Base-by-base conservation (phyloP, 768 basidiomycete genomes). In the Candolleomyces efflorescens region DNA sequence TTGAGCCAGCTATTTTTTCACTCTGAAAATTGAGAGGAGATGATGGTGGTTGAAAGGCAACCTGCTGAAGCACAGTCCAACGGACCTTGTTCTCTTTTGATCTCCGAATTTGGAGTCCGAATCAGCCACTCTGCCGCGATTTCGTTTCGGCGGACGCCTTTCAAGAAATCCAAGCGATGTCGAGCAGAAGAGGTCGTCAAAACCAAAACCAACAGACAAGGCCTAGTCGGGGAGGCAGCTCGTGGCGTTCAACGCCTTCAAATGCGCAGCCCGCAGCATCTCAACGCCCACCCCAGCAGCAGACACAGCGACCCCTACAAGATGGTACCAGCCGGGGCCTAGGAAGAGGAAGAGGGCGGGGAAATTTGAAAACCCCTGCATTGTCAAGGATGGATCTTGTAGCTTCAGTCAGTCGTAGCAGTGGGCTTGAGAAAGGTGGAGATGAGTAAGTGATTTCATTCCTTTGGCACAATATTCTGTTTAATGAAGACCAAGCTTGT, bases 401-500 rank as follows among this genome's bases (percentile, higher is more conserved):
- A 49, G 79, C 89, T 1, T 88, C 87, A 1, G 82, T 90, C 48
- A 91, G 89, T 65, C 78, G 90, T 41, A 89, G 87, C 63, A 86
- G 89, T 62, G 89, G 90, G 10, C 67, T 90, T 23, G 86, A 86
- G 63, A 84, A 81, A 62, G 87, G 83, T 59, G 89, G 90, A 39
- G 86, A 90, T 71, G 78, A 81, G 90, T 92, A 70, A 79, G 89
- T 69, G 51, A 66, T 23, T 41, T 50, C 20, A 41, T 22, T 48
- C 39, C 38, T 51, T 22, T 38, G 12, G 18, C 53, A 17, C 38
- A 22, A 17, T 22, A 7, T n/a, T 39, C 36, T 20, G 51, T 53
- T 53, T 27, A 53, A 32, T 53, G 37, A 53, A 53, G 22, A 38
- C 51, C 17, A 53, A 53, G 51, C 20, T 78, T 72, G 54, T 62